These are phyloP conservation scores for Verticillium nubilum DNA, from an alignment of 2,329 filamentous ascomycete species.

Conservation along the genomic window DNA sequence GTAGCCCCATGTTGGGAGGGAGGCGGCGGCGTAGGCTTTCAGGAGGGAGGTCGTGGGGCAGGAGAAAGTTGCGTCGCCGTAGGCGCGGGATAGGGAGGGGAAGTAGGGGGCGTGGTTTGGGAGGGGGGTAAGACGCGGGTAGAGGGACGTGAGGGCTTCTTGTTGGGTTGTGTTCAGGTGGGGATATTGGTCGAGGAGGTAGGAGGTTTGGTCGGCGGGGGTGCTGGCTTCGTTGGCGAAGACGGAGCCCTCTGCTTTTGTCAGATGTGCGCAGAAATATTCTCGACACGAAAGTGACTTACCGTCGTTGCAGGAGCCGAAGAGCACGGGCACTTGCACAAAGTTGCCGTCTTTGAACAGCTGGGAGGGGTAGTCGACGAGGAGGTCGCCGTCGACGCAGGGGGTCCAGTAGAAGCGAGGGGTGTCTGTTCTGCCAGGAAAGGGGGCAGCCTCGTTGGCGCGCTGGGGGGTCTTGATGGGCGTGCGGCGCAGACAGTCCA, in stretches of 20 bases:
- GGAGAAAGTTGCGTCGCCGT: conserved; percentile 40
- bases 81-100: conserved; percentile 33
- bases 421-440: conserved; percentile 25
- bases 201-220: conserved; percentile 26
- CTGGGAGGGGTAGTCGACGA: conserved; percentile 34
- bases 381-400: conserved; percentile 40
- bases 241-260: conserved; percentile 32
- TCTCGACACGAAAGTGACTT: conserved; percentile 18
- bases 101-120: conserved; percentile 38
- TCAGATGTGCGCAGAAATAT: conserved; percentile 8
- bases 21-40: conserved; percentile 19
- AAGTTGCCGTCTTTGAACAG: conserved; percentile 34
- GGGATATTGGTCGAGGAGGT: conserved; percentile 43
- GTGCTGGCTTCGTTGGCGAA: conserved; percentile 35
- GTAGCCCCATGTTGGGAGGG: conserved; percentile 34
- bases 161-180: conserved; percentile 22
- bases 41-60: conserved; percentile 37
- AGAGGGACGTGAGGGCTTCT: conserved; percentile 31
- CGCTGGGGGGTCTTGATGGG: conserved; percentile 29
- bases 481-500: conserved; percentile 36
- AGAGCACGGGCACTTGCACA: conserved; percentile 37
- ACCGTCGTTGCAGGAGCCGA: conserved; percentile 35
- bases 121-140: conserved; percentile 28
- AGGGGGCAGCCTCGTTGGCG: conserved; percentile 33
- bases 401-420: conserved; percentile 47